phyloP scores from a whole-genome alignment of 164 flowering plant species.

The Aristolochia fimbriata region DNA sequence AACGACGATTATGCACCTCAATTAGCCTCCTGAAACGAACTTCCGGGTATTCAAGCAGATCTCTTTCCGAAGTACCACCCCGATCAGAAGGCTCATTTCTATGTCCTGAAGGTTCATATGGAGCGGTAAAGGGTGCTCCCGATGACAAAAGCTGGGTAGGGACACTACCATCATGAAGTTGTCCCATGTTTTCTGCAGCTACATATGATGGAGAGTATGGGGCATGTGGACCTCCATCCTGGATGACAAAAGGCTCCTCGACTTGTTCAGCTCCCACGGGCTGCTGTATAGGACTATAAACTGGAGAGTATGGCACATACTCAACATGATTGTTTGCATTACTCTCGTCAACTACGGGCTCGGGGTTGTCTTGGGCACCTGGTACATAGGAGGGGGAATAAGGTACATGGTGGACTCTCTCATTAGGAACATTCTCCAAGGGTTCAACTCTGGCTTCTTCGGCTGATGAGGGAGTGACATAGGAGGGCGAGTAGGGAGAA shows the following conservation, averaged over 20 bases:
- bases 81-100: neutral
- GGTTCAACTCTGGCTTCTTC: slow-evolving; percentile 3
- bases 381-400: neutral
- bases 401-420: neutral
- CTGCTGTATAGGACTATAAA: neutral
- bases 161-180: slow-evolving; percentile 1
- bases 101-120: neutral
- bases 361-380: neutral
- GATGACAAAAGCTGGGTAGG: neutral
- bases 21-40: slow-evolving; percentile 16
- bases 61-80: slow-evolving; percentile 2
- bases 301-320: slow-evolving; percentile 6
- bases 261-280: neutral
- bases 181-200: neutral
- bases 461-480: neutral
- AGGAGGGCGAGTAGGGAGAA: slow-evolving; percentile 7
- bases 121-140: slow-evolving; percentile 1
- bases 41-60: slow-evolving; percentile 10
- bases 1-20: slow-evolving; percentile 13
- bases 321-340: slow-evolving; percentile 1
- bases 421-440: neutral
- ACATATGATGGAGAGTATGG: slow-evolving; percentile 12
- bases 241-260: neutral
- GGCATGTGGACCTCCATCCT: slow-evolving; percentile 1
- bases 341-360: neutral